phyloP scores from a whole-genome alignment of 2,329 filamentous ascomycete species.

The Fusarium praegraminearum region DNA sequence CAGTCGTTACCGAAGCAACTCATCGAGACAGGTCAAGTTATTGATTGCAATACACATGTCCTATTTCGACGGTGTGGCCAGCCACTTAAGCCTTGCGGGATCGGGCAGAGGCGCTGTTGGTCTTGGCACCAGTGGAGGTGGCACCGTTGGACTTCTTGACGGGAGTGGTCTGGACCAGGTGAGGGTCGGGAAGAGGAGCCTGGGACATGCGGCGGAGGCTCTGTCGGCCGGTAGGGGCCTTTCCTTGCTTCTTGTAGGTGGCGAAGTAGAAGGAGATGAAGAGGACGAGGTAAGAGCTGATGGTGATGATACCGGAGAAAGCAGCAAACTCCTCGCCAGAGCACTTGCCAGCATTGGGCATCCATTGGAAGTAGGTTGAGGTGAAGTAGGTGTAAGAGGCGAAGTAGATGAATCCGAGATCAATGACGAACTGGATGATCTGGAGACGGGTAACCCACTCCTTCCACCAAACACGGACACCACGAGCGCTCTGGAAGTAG shows the following conservation, averaged over 20 bases:
- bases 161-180: conserved; percentile 68
- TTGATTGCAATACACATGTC: conserved; percentile 4
- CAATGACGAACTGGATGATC: conserved; percentile 97
- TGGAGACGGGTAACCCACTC: conserved; percentile 98
- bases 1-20: conserved; percentile 17
- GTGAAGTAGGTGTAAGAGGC: conserved; percentile 99
- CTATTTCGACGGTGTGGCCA: neutral
- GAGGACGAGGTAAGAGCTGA: conserved; percentile 94
- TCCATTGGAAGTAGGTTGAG: conserved; percentile 85
- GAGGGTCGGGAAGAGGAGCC: conserved; percentile 80
- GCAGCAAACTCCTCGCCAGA: conserved; percentile 97
- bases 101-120: conserved; percentile 71
- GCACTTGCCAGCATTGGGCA: conserved; percentile 87
- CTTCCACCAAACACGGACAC: conserved; percentile 99
- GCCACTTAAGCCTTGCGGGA: conserved; percentile 72
- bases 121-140: conserved; percentile 66
- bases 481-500: conserved; percentile 98
- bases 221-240: conserved; percentile 84
- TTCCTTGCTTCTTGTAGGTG: conserved; percentile 91
- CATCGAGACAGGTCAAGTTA: conserved; percentile 3
- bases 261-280: conserved; percentile 99
- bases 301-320: conserved; percentile 88
- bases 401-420: conserved; percentile 98
- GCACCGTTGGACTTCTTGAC: conserved; percentile 62
- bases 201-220: conserved; percentile 74